Evolutionary conservation across 441 rosid genomes (phyloP).

Genomic region (Daphne laureola): DNA sequence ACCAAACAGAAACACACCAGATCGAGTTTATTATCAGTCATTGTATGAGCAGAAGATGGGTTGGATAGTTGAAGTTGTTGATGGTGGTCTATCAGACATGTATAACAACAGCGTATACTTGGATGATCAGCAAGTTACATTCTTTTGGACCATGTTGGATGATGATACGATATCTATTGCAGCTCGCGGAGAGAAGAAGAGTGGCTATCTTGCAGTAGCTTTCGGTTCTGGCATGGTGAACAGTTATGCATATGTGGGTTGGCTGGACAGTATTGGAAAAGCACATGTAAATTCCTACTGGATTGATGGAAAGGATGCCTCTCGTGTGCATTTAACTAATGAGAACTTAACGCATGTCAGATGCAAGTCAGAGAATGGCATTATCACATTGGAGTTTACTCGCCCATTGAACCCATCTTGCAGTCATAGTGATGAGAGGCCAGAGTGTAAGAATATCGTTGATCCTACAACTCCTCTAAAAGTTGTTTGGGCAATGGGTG

Average conservation of each 20-base stretch:
- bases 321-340: constrained; percentile 55
- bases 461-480: constrained; percentile 88
- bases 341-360: constrained; percentile 78
- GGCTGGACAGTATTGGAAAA: constrained; percentile 67
- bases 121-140: constrained; percentile 93
- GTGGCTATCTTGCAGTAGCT: constrained; percentile 85
- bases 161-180: constrained; percentile 80
- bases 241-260: constrained; percentile 86
- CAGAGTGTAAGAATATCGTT: constrained; percentile 71
- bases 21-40: constrained; percentile 82
- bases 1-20: constrained; percentile 89
- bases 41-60: constrained; percentile 85
- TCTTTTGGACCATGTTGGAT: constrained; percentile 75
- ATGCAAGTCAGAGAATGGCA: constrained; percentile 86
- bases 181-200: constrained; percentile 93
- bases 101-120: constrained; percentile 76
- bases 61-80: constrained; percentile 96
- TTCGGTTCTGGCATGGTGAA: constrained; percentile 75
- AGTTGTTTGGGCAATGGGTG: constrained; percentile 96
- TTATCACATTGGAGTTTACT: constrained; percentile 82
- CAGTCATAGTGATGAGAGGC: constrained; percentile 25
- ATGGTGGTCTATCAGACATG: constrained; percentile 95
- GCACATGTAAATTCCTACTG: constrained; percentile 79
- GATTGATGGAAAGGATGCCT: constrained; percentile 82
- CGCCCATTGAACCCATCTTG: constrained; percentile 71